phyloP scores from a whole-genome alignment of 139 green algal species.

The Microglena sp. region DNA sequence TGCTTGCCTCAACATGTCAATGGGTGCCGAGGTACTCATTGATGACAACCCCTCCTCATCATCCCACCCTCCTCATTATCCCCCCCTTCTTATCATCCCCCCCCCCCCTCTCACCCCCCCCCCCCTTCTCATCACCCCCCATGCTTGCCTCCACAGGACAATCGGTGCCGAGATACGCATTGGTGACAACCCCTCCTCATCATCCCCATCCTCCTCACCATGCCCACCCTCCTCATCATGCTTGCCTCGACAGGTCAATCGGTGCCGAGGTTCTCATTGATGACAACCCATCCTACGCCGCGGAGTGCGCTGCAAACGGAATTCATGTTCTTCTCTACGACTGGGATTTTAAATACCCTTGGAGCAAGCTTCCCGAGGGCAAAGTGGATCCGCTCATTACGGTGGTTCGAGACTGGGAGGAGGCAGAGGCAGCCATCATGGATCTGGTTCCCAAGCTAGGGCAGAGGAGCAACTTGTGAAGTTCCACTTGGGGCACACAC shows the following conservation, averaged over 20 bases:
- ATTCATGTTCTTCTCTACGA: conserved; percentile 91
- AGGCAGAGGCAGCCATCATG: conserved; percentile 43
- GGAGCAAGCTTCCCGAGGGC: conserved; percentile 61
- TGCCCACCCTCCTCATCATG: no score
- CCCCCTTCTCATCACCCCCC: no score
- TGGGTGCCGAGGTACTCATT: conserved; percentile 79
- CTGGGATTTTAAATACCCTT: conserved; percentile 75
- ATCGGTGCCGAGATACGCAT: conserved; percentile 80
- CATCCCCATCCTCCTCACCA: not conserved
- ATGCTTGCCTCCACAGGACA: conserved; percentile 11
- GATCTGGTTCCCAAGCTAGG: conserved; percentile 14
- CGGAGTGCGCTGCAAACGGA: conserved; percentile 76
- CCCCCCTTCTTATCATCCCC: no score
- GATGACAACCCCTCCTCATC: conserved; percentile 91
- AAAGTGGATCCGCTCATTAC: conserved; percentile 32
- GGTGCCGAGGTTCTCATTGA: conserved; percentile 83
- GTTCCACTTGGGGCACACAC: no score
- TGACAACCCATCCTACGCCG: conserved; percentile 86
- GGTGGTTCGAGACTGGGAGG: conserved; percentile 48
- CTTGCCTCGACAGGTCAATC: conserved; percentile 30
- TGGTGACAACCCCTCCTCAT: not conserved
- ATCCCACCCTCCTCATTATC: no score
- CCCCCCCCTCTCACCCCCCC: not conserved
- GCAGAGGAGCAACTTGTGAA: no score
- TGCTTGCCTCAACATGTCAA: conserved; percentile 16